Base-by-base conservation (phyloP, 2,329 filamentous ascomycete species). In the Chalara sp. region DNA sequence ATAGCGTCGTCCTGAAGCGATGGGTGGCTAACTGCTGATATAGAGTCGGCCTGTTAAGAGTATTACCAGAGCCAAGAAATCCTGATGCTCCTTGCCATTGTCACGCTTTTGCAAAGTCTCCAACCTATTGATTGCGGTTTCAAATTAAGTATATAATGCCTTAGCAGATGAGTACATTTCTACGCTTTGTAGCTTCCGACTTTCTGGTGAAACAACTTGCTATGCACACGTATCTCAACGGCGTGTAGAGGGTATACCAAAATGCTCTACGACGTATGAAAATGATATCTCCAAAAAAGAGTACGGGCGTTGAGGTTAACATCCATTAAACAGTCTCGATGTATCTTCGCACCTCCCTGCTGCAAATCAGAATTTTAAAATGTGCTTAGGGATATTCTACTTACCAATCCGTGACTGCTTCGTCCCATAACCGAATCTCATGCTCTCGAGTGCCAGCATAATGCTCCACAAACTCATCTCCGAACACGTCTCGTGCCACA, bases 361-460 rank as follows among this genome's bases (percentile, higher is more conserved):
- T 49, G 13, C 50, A 52, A 53, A 52, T 61, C 31, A 60, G 54
- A n/a, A 21, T 21, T 21, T 21, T 21, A 21, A 21, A 21, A 21
- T 21, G 21, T 21, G 21, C 21, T 21, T 21, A 21, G 21, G 21
- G 21, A 21, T 21, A 21, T 21, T 21, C 21, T 50, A 83, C 86
- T 68, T 76, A 92, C 90, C 92, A 97, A 68, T 97, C 93, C 21
- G 93, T 97, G 5, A 97, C 92, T 2, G 91, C 91, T 68, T 97
- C 92, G 62, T 97, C 91, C 86, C 88, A 99, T 21, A 96, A 70
- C 54, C 87, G 75, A 52, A 93, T 79, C 70, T 99, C 93, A 69
- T 99, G 91, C 67, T 95, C 86, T 57, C 93, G 80, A 13, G 92
- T 96, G 12, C 93, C 93, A 10, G 85, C 89, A 72, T 85, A 99